Evolutionary conservation across 306 rosid genomes (phyloP).

Genomic region (Trichosanthes cucumerina): DNA sequence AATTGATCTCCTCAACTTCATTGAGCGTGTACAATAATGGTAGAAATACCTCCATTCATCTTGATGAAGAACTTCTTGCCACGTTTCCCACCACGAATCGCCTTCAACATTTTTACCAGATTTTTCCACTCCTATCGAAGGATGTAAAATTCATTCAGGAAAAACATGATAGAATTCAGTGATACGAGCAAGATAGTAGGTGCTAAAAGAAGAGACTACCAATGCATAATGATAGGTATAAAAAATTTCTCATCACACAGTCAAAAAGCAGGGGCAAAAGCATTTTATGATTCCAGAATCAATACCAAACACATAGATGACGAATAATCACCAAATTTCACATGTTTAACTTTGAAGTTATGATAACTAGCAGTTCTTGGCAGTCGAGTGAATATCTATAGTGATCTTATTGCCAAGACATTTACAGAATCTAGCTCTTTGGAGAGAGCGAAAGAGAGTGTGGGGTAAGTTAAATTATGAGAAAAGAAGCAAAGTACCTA

Average conservation of each 20-base stretch:
- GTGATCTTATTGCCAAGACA: background rate
- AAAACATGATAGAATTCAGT: conserved; percentile 11
- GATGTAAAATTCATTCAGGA: conserved; percentile 11
- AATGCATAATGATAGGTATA: background rate
- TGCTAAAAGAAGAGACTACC: background rate
- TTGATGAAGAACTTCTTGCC: conserved; percentile 98
- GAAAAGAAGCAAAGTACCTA: conserved; percentile 42
- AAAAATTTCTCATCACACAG: background rate
- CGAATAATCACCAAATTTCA: background rate
- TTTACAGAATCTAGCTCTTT: background rate
- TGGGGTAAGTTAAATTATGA: background rate
- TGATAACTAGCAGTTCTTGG: background rate
- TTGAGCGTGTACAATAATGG: background rate
- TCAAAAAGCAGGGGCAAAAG: background rate
- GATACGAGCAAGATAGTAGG: background rate
- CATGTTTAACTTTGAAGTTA: background rate
- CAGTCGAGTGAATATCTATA: background rate
- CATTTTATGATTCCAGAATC: background rate
- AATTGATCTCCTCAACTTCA: background rate
- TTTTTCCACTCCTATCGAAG: conserved; percentile 73
- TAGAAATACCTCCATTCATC: conserved; percentile 88
- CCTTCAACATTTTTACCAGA: conserved; percentile 90
- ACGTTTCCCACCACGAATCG: conserved; percentile 98
- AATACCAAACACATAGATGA: background rate
- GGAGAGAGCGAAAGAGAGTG: background rate